Evolutionary conservation across 257 asterid species (phyloP), one percentile per base, ranked within the genome.

Genomic region (Solanum chilense): DNA sequence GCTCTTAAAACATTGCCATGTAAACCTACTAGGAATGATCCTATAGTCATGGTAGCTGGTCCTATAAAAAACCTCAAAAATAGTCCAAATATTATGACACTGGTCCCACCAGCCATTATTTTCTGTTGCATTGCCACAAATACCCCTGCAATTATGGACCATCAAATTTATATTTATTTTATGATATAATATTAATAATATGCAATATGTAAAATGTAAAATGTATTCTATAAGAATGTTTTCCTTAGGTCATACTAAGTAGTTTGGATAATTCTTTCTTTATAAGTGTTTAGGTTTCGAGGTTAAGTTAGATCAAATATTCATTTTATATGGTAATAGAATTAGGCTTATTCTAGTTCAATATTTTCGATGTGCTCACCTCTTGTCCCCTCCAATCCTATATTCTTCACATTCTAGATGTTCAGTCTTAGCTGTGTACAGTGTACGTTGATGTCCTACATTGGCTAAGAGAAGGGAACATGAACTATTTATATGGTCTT

Each of bases 71-170:
- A 96, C 89, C 95, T 91, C 87, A 96, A 71, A 56, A 92, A 88
- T 91, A 96, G 86, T 3, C 91, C 94, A 52, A 89, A 89, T 20
- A 93, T 7, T 9, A 93, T 89, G 49, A 92, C 82, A 33, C 91
- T 84, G 25, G 88, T 82, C 0, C 97, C 98, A 64, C 97, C 93
- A 0, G 93, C 92, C 64, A 95, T 87, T 20, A 94, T 42, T 83
- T 92, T 96, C 82, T 94, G 91, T 91, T 94, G 96, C 85, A 93
- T 75, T 47, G 97, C 98, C 96, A 96, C 94, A 89, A 96, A 96
- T 6, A 95, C 82, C 49, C 99, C 98, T 96, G 89, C 89, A 71
- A 41, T 35, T 29, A 75, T 58, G 33, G 21, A 39, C 33, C 31
- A 41, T 75, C 35, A 83, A 52, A 83, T 12, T 71, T 49, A 18